phyloP scores from a whole-genome alignment of 2,329 filamentous ascomycete species.

The Diaporthe sp. region DNA sequence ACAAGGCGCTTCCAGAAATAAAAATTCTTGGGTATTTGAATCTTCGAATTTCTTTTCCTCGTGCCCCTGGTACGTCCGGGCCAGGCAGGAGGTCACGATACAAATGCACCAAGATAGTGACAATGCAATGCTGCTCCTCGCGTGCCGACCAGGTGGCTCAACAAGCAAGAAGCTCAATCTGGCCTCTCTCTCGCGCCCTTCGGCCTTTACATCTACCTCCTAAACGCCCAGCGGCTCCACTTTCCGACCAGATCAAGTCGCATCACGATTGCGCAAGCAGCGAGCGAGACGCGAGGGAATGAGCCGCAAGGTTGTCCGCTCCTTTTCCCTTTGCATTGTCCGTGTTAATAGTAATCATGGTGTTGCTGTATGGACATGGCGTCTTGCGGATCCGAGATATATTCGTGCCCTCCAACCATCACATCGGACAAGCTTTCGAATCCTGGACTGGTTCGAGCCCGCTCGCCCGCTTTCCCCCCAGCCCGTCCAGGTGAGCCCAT shows the following conservation, averaged over 20 bases:
- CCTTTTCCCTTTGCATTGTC: not conserved
- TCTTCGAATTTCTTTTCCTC: not conserved
- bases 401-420: slow-evolving; percentile 18
- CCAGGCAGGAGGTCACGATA: slow-evolving; percentile 11
- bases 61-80: not conserved
- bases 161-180: slow-evolving; percentile 4
- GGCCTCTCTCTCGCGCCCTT: slow-evolving; percentile 27
- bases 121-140: slow-evolving; percentile 20
- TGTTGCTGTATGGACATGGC: not conserved
- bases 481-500: not conserved
- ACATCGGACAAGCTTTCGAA: slow-evolving; percentile 11
- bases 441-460: slow-evolving; percentile 22
- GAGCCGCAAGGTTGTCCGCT: slow-evolving; percentile 5
- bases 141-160: slow-evolving; percentile 23
- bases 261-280: slow-evolving; percentile 33
- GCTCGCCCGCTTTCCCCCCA: not conserved
- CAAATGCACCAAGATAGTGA: slow-evolving; percentile 12
- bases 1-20: slow-evolving; percentile 28
- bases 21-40: not conserved
- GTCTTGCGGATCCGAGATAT: slow-evolving; percentile 27
- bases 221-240: slow-evolving; percentile 5
- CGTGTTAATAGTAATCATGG: not conserved
- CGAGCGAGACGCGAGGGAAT: slow-evolving; percentile 28
- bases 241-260: slow-evolving; percentile 27
- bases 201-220: slow-evolving; percentile 25